These are phyloP conservation scores for Fusarium gaditjirri DNA, from an alignment of 2,329 filamentous ascomycete species.

Conservation along the genomic window DNA sequence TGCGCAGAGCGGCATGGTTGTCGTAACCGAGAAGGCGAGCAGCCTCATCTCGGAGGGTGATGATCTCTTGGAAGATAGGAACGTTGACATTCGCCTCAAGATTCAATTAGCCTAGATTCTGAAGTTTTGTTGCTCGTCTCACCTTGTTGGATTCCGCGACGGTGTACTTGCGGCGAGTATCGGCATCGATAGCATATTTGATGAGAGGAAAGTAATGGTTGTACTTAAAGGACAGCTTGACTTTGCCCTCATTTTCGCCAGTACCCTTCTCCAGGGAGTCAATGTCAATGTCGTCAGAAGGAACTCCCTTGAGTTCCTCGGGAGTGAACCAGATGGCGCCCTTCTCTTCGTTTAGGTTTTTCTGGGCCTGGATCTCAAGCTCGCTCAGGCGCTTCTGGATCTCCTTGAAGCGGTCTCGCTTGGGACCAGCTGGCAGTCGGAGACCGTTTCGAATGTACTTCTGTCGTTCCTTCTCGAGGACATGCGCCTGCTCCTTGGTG, in stretches of 20 bases:
- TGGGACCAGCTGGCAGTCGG: conserved; percentile 72
- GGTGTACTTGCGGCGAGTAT: conserved; percentile 75
- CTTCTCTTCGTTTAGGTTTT: conserved; percentile 85
- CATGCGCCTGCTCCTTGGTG: conserved; percentile 74
- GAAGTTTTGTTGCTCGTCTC: conserved; percentile 2
- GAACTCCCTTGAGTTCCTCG: conserved; percentile 79
- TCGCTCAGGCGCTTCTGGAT: conserved; percentile 84
- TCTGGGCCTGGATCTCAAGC: conserved; percentile 79
- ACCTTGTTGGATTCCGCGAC: conserved; percentile 84
- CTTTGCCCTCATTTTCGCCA: conserved; percentile 76
- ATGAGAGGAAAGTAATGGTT: conserved; percentile 81
- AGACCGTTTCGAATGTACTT: conserved; percentile 81
- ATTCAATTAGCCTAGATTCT: not conserved
- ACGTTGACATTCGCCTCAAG: conserved; percentile 73
- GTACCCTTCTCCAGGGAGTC: conserved; percentile 76
- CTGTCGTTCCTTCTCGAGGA: conserved; percentile 82
- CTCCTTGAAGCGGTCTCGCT: conserved; percentile 84
- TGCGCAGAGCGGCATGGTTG: conserved; percentile 78
- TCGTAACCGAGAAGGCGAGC: conserved; percentile 81
- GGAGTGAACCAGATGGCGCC: conserved; percentile 82
- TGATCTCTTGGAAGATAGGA: conserved; percentile 77
- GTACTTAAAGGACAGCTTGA: conserved; percentile 84
- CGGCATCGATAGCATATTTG: conserved; percentile 78
- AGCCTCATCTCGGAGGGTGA: conserved; percentile 80
- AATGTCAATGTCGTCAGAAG: conserved; percentile 73